Base-by-base conservation (phyloP, 306 rosid species). In the Pyrus pyrifolia region DNA sequence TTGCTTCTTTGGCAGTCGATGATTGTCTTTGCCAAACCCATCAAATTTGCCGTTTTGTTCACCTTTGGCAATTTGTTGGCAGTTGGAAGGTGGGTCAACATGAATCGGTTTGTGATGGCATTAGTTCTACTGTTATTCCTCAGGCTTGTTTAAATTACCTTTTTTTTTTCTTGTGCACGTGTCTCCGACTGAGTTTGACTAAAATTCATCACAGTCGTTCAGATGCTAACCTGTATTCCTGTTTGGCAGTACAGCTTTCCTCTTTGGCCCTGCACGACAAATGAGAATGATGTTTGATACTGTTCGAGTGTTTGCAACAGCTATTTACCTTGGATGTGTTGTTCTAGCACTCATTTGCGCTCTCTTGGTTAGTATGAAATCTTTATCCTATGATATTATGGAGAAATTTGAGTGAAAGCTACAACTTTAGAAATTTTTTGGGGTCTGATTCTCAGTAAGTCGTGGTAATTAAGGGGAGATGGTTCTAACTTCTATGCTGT, bases 161-260 rank as follows among this genome's bases (percentile, higher is more conserved):
- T 14, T 52, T 81, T 23, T 23, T 11, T 51, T 49, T 42, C 70
- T 15, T 23, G 21, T 52, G 44, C 17, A 38, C 62, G 14, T 59
- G 19, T 82, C 58, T 18, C 64, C 60, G 68, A 67, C 79, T 71
- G 65, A 70, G 22, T 70, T 69, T 52, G 55, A 27, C 27, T 64
- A 57, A 22, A 63, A 38, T 67, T 49, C 42, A n/a, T 31, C 38
- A 59, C 51, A 35, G 27, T 58, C 38, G 68, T 67, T 67, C 75
- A 73, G 57, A 68, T 67, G 75, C 80, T 70, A 68, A 81, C 64
- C 69, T 76, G 70, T 71, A 76, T 85, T 77, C 74, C 75, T 76
- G 33, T 88, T 74, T 85, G 90, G 82, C 99, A 95, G 99, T 87
- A 95, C 99, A 84, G 97, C 87, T 67, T 92, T 95, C 88, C 97